These are phyloP conservation scores for Ilyonectria robusta DNA, from an alignment of 2,329 filamentous ascomycete species.

Conservation along the genomic window DNA sequence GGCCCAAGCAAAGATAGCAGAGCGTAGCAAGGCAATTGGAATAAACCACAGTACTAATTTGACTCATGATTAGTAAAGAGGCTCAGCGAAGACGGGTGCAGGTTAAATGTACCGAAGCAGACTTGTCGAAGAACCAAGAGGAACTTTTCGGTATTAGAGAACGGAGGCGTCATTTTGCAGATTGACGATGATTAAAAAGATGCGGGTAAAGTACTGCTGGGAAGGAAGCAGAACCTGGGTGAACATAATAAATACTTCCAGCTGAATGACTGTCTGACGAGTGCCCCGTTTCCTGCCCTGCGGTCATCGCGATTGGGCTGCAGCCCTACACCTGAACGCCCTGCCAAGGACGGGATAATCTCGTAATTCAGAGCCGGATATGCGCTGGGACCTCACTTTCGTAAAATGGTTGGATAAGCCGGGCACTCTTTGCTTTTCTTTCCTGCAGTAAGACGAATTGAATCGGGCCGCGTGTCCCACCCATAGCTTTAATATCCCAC, in stretches of 20 bases:
- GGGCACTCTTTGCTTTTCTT: background rate
- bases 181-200: too few relatives aligned
- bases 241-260: background rate
- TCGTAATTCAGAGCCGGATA: background rate
- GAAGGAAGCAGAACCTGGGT: background rate
- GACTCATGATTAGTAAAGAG: background rate
- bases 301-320: background rate
- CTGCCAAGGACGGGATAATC: background rate
- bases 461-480: background rate
- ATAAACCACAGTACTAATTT: background rate
- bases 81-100: too few relatives aligned
- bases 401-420: background rate
- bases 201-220: background rate
- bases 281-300: background rate
- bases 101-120: background rate
- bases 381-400: background rate
- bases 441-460: background rate
- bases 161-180: background rate
- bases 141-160: background rate
- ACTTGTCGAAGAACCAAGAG: constrained; percentile 2
- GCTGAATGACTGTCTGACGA: background rate
- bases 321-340: background rate
- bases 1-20: background rate
- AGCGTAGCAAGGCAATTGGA: constrained; percentile 1
- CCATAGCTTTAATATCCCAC: background rate